Evolutionary conservation across 306 rosid species (phyloP).

Genomic region (Oemleria cerasiformis): DNA sequence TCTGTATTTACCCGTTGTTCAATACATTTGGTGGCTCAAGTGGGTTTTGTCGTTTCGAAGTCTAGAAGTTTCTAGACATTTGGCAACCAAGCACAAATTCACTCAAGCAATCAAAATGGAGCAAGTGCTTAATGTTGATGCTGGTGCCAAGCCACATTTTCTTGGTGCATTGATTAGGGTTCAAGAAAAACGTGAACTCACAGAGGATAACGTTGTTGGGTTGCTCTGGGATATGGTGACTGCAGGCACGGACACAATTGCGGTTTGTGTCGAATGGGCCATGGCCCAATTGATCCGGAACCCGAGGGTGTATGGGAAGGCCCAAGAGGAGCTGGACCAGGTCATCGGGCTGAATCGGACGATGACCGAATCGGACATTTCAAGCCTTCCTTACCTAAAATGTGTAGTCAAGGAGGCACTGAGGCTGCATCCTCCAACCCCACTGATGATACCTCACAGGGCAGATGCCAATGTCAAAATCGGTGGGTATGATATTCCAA

Average conservation of each 20-base stretch:
- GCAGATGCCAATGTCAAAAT: slow-evolving; percentile 63
- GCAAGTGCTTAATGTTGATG: slow-evolving; percentile 44
- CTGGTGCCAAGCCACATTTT: slow-evolving; percentile 69
- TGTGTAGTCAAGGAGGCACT: slow-evolving; percentile 65
- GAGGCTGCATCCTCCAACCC: slow-evolving; percentile 89
- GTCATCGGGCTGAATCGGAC: slow-evolving; percentile 55
- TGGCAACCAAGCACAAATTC: slow-evolving; percentile 60
- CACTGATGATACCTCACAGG: slow-evolving; percentile 87
- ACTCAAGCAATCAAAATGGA: slow-evolving; percentile 75
- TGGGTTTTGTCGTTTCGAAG: slow-evolving; percentile 74
- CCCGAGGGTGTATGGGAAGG: slow-evolving; percentile 74
- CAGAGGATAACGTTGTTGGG: slow-evolving; percentile 78
- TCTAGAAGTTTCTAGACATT: slow-evolving; percentile 59
- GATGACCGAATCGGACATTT: slow-evolving; percentile 53
- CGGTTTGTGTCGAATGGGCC: slow-evolving; percentile 79
- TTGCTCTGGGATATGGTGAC: slow-evolving; percentile 93
- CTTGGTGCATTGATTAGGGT: slow-evolving; percentile 67
- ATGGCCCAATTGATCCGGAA: slow-evolving; percentile 75
- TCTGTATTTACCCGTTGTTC: slow-evolving; percentile 62
- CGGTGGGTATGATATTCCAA: slow-evolving; percentile 79
- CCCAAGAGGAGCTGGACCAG: slow-evolving; percentile 72
- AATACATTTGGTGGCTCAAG: slow-evolving; percentile 73
- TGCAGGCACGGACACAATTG: slow-evolving; percentile 80
- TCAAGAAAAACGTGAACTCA: slow-evolving; percentile 68
- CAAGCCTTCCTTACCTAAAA: slow-evolving; percentile 67